These are phyloP conservation scores for Russula abietina DNA, from an alignment of 768 basidiomycete genomes.

Conservation along the genomic window DNA sequence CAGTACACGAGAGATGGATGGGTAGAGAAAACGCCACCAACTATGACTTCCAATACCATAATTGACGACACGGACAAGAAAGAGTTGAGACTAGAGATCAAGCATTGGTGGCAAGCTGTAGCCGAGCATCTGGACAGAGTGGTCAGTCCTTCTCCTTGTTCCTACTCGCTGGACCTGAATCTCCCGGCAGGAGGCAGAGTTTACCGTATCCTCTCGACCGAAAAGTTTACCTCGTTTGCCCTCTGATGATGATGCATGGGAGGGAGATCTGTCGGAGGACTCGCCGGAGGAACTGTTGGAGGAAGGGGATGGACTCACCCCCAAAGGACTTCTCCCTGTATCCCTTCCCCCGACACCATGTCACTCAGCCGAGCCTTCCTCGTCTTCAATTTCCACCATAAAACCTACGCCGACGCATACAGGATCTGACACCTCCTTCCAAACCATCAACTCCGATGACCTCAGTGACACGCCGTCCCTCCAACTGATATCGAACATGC, in stretches of 20 bases:
- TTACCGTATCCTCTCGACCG: slow-evolving; percentile 28
- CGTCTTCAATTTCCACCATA: slow-evolving; percentile 10
- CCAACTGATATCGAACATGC: slow-evolving; percentile 42
- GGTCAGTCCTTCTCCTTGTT: slow-evolving; percentile 33
- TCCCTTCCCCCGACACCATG: slow-evolving; percentile 27
- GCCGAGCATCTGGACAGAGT: slow-evolving; percentile 55
- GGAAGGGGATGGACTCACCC: slow-evolving; percentile 23
- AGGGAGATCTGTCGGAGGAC: slow-evolving; percentile 15
- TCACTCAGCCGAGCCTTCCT: slow-evolving; percentile 23
- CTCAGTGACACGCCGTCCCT: slow-evolving; percentile 30
- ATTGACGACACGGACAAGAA: slow-evolving; percentile 39
- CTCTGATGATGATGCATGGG: slow-evolving; percentile 48
- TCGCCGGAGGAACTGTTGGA: slow-evolving; percentile 36
- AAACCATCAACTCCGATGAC: slow-evolving; percentile 26
- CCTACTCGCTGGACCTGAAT: background rate
- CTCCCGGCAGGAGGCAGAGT: slow-evolving; percentile 40
- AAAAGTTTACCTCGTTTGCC: slow-evolving; percentile 59
- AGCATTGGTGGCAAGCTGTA: slow-evolving; percentile 60
- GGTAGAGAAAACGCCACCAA: slow-evolving; percentile 21
- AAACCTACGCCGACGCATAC: slow-evolving; percentile 2
- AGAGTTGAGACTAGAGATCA: slow-evolving; percentile 53
- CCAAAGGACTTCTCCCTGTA: slow-evolving; percentile 6
- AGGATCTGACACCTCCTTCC: background rate
- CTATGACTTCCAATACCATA: background rate
- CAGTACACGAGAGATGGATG: slow-evolving; percentile 42